A percentile compares a stretch with the other conserved stretches of the same genome.
phyloP scores from a whole-genome alignment of 140 eudicot genomes.

The Cichorium intybus region DNA sequence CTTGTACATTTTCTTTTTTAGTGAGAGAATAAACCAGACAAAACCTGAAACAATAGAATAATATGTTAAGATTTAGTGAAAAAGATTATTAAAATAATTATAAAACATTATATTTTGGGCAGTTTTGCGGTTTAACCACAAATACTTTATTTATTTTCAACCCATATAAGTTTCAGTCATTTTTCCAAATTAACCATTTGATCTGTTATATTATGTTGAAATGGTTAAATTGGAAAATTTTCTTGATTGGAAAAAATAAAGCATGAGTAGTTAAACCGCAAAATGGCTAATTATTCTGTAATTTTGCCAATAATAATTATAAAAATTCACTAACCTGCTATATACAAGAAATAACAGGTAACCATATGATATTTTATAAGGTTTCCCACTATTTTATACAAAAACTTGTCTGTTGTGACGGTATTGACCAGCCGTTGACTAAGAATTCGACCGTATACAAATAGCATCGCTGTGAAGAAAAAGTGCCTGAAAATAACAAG shows the following conservation, averaged over 20 bases:
- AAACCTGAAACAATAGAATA: conserved; percentile 54
- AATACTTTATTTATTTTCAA: no score
- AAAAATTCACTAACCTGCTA: conserved; percentile 64
- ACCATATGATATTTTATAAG: conserved; percentile 95
- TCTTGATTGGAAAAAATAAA: background rate
- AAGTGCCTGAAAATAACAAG: conserved; percentile 72
- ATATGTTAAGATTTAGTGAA: background rate
- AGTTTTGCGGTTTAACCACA: no score
- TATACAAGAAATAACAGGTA: conserved; percentile 92
- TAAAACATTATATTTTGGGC: no score
- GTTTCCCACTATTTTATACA: conserved; percentile 74
- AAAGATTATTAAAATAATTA: background rate
- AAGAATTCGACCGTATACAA: conserved; percentile 91
- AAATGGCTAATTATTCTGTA: background rate
- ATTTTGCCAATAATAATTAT: background rate
- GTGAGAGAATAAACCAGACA: conserved; percentile 87
- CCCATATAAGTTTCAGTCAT: no score
- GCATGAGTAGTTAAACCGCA: no score
- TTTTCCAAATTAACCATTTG: background rate
- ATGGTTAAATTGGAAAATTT: background rate
- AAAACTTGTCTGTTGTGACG: conserved; percentile 74
- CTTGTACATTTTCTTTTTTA: conserved; percentile 97
- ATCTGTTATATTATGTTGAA: background rate
- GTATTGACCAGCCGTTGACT: conserved; percentile 94
- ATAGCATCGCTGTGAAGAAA: conserved; percentile 84